phyloP scores from a whole-genome alignment of 2,329 filamentous ascomycete genomes.

The Dactylellina parvicollis region DNA sequence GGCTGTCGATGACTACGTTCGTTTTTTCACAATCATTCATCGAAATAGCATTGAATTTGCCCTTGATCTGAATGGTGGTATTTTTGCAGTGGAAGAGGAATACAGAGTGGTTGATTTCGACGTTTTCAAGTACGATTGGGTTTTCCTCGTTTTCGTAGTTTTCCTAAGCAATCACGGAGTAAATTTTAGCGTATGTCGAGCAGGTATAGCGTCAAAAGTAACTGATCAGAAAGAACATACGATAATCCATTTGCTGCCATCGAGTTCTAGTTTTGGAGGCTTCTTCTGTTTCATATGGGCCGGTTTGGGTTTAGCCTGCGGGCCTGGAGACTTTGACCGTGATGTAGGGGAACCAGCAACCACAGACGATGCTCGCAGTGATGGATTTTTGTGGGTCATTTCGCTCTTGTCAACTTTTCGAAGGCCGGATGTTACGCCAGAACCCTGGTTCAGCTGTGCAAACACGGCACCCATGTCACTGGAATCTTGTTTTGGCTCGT shows the following conservation, averaged over 20 bases:
- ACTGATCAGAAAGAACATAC: too few species aligned
- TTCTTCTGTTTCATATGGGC: slow-evolving; percentile 86
- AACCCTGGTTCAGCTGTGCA: slow-evolving; percentile 86
- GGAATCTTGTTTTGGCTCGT: slow-evolving; percentile 60
- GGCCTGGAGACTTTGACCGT: slow-evolving; percentile 84
- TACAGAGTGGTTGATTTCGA: slow-evolving; percentile 84
- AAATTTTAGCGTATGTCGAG: neutral
- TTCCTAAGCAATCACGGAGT: slow-evolving; percentile 69
- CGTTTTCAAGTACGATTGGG: slow-evolving; percentile 80
- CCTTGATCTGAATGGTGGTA: slow-evolving; percentile 85
- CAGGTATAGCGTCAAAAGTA: too few species aligned
- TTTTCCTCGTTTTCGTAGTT: slow-evolving; percentile 80
- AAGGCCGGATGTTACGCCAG: slow-evolving; percentile 84
- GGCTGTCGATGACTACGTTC: slow-evolving; percentile 85
- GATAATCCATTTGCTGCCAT: slow-evolving; percentile 93
- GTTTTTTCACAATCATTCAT: slow-evolving; percentile 88
- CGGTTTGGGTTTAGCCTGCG: slow-evolving; percentile 86
- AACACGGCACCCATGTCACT: slow-evolving; percentile 87
- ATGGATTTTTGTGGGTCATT: slow-evolving; percentile 99
- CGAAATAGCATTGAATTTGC: slow-evolving; percentile 96
- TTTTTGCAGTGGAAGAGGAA: slow-evolving; percentile 93
- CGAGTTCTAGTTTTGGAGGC: slow-evolving; percentile 78
- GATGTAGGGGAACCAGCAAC: slow-evolving; percentile 70
- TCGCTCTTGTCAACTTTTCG: slow-evolving; percentile 93
- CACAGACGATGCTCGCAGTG: slow-evolving; percentile 76